A percentile compares a stretch with the other conserved stretches of the same genome.
These are phyloP conservation scores for Fusarium liriodendri DNA, from an alignment of 2,329 filamentous ascomycete species.

Conservation along the genomic window DNA sequence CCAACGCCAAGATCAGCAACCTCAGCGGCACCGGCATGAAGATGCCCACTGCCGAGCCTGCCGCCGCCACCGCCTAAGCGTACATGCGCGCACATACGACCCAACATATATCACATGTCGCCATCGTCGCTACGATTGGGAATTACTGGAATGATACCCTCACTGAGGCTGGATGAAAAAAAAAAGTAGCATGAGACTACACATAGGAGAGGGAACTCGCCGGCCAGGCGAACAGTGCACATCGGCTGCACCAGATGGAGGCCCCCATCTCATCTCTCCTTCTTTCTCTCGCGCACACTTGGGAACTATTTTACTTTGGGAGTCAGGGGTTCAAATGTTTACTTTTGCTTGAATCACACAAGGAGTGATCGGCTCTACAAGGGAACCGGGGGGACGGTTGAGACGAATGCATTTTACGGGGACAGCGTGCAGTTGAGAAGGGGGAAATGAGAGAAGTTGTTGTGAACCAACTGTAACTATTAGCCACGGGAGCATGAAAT, in stretches of 20 bases:
- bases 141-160: conserved; percentile 44
- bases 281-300: conserved; percentile 25
- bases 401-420: conserved; percentile 9
- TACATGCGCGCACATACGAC: conserved; percentile 5
- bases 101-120: conserved; percentile 21
- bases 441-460: background rate
- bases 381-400: conserved; percentile 3
- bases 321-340: conserved; percentile 41
- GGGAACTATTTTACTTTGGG: conserved; percentile 30
- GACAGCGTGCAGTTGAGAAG: conserved; percentile 1
- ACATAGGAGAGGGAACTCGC: conserved; percentile 14
- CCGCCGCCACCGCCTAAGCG: conserved; percentile 47
- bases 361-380: conserved; percentile 20
- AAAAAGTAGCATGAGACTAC: conserved; percentile 20
- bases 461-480: conserved; percentile 37
- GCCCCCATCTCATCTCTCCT: conserved; percentile 19
- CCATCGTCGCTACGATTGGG: conserved; percentile 20
- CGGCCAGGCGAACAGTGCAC: conserved; percentile 15
- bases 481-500: conserved; percentile 27
- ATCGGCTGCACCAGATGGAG: conserved; percentile 27
- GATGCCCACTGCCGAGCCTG: conserved; percentile 67
- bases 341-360: conserved; percentile 29
- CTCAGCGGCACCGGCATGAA: conserved; percentile 79
- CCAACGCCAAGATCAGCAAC: conserved; percentile 76
- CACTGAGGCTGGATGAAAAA: conserved; percentile 37